phyloP scores from a whole-genome alignment of 441 rosid species.

The Biscutella laevigata region DNA sequence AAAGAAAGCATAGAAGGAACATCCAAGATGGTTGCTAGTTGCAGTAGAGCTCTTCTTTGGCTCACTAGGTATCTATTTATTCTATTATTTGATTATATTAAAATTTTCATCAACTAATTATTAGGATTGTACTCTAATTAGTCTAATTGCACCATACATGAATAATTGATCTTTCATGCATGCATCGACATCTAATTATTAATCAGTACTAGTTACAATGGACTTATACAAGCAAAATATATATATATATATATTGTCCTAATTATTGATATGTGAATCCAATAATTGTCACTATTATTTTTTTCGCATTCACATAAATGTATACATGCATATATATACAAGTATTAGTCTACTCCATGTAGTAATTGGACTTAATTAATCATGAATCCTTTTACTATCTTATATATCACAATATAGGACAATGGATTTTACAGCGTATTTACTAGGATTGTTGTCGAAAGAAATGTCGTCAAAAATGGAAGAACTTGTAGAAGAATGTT shows the following conservation, averaged over 20 bases:
- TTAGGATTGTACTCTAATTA: neutral
- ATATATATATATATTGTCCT: neutral
- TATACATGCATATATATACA: too few relatives aligned
- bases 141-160: neutral
- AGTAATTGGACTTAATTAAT: neutral
- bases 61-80: constrained; percentile 55
- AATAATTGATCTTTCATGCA: neutral
- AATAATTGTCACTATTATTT: neutral
- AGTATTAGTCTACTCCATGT: too few relatives aligned
- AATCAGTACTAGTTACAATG: neutral
- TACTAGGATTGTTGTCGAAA: constrained; percentile 42
- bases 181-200: neutral
- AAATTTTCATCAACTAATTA: neutral
- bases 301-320: too few relatives aligned
- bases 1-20: constrained; percentile 57
- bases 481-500: constrained; percentile 70
- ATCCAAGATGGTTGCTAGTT: constrained; percentile 45
- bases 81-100: neutral
- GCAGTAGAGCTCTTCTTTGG: constrained; percentile 77
- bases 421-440: constrained; percentile 53
- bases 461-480: constrained; percentile 59
- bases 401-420: constrained; percentile 25
- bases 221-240: neutral
- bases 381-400: too few relatives aligned
- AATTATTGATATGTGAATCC: neutral